Evolutionary conservation across 768 basidiomycete genomes (phyloP), one percentile per base, ranked within the genome.

Genomic region (Suillus fuscotomentosus): DNA sequence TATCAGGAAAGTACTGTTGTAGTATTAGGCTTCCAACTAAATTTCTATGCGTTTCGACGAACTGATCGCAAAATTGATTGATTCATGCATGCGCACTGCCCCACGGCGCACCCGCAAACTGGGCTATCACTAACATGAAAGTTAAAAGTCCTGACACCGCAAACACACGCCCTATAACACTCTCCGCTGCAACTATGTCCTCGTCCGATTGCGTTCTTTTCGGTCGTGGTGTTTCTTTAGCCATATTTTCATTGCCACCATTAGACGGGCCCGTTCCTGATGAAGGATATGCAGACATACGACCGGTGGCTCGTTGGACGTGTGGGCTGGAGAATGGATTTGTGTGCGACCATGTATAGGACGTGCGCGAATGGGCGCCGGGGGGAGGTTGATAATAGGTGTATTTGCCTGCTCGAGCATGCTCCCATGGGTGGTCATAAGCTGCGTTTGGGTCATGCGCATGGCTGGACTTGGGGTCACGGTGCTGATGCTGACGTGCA

Each of bases 271-370:
- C 31, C 4, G 42, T 24, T 14, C 45, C 63, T 36, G 56, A 42
- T 24, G 39, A 42, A 14, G 53, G 60, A 24, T 65, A 64, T 63
- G 66, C 53, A 54, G 60, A 65, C 54, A 17, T 61, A 20, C 60
- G 63, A 24, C 73, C 73, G n/a, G 75, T 74, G 31, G 73, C 70
- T 54, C 63, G 59, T 60, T 76, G 73, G 39, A 76, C 75, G 22
- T 63, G 65, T 38, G 73, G 70, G 50, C 61, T 70, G 55, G 48
- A 39, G 50, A 74, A 74, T 8, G 75, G 73, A 57, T 76, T 64
- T 5, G 55, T 56, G 9, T 50, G 65, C 9, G 67, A 43, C 38
- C 31, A 64, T 2, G 66, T 55, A 54, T 61, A 24, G 14, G 66
- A 54, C 4, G 24, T 59, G 14, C 41, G 41, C 17, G 59, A 27